phyloP scores from a whole-genome alignment of 768 basidiomycete genomes.

The Mycena albidolilacea region DNA sequence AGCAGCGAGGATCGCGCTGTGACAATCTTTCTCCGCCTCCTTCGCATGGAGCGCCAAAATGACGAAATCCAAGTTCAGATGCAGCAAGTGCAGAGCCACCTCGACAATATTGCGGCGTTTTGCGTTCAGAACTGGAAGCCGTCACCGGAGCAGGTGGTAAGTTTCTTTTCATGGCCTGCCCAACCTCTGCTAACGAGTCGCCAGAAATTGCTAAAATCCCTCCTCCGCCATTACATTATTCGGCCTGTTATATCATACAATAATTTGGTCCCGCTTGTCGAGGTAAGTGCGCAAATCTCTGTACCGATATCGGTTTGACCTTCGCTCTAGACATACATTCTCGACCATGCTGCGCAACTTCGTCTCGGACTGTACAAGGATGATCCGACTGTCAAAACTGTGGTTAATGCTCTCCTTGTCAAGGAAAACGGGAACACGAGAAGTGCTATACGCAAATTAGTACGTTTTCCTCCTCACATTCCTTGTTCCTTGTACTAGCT shows the following conservation, averaged over 20 bases:
- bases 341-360: neutral
- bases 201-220: slow-evolving; percentile 12
- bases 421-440: neutral
- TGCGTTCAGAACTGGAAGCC: slow-evolving; percentile 8
- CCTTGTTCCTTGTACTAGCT: neutral
- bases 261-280: neutral
- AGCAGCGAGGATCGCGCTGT: neutral
- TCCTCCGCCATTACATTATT: neutral
- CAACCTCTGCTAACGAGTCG: neutral
- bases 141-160: neutral
- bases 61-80: neutral
- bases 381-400: slow-evolving; percentile 10
- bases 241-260: slow-evolving; percentile 4
- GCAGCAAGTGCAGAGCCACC: neutral
- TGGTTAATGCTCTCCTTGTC: neutral
- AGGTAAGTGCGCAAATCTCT: neutral
- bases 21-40: too few species aligned
- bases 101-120: neutral
- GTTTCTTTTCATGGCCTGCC: neutral
- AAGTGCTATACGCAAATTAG: slow-evolving; percentile 5
- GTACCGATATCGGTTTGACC: neutral
- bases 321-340: slow-evolving; percentile 2
- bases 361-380: slow-evolving; percentile 15
- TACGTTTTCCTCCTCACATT: neutral
- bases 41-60: neutral